Conservation (phyloP, 345 rosid genomes). For the Populus simonii region DNA sequence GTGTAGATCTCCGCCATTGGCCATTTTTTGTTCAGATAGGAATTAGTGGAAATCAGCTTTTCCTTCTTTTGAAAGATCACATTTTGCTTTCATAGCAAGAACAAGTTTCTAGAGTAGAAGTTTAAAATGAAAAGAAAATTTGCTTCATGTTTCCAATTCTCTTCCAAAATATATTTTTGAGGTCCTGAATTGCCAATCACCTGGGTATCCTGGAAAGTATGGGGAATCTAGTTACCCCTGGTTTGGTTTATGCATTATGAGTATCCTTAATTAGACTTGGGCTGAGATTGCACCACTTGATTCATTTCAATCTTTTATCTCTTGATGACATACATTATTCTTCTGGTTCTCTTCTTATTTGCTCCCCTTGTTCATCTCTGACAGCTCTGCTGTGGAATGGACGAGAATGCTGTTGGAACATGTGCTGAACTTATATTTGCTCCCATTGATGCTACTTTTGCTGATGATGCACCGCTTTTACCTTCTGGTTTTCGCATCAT, state of each 20-base stretch:
- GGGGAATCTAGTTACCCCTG: background rate
- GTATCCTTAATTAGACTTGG: background rate
- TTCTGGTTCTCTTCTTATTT: slow-evolving; percentile 7
- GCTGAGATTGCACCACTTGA: background rate
- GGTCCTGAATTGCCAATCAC: background rate
- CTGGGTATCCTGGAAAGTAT: background rate
- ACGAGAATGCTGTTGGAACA: slow-evolving; percentile 81
- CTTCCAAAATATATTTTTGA: background rate
- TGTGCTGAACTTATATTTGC: slow-evolving; percentile 95
- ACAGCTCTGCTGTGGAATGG: slow-evolving; percentile 90
- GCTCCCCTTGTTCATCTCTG: slow-evolving; percentile 2
- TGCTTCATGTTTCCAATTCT: background rate
- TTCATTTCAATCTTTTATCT: slow-evolving; percentile 8
- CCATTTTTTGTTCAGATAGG: background rate
- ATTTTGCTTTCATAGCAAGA: background rate
- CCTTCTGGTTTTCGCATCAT: slow-evolving; percentile 97
- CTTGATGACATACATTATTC: background rate
- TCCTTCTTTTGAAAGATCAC: background rate
- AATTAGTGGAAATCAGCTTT: background rate
- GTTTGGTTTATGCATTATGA: background rate
- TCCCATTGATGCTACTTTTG: slow-evolving; percentile 90
- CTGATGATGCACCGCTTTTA: slow-evolving; percentile 89
- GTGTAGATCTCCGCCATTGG: background rate
- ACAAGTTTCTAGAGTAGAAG: background rate
- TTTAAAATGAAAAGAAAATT: background rate